Conservation (phyloP, 345 rosid genomes). For the Gossypium longicalyx region DNA sequence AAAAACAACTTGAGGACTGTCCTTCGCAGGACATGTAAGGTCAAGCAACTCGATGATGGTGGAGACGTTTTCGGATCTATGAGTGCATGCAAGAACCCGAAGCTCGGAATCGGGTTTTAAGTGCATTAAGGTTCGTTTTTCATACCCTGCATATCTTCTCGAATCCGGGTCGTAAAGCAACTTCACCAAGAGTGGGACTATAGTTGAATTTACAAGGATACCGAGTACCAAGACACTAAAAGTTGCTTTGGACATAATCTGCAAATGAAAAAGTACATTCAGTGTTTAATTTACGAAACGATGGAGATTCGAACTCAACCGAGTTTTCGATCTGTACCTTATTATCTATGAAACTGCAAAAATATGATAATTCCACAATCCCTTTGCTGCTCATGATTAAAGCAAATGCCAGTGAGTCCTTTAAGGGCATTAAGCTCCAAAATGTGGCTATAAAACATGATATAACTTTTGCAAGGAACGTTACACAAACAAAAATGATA, state of each 20-base stretch:
- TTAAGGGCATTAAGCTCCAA: slow-evolving; percentile 37
- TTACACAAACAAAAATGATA: not conserved
- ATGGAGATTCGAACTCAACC: not conserved
- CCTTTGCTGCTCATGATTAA: slow-evolving; percentile 48
- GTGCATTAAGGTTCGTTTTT: slow-evolving; percentile 25
- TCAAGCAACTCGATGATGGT: slow-evolving; percentile 18
- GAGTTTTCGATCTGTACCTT: slow-evolving; percentile 19
- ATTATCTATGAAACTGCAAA: slow-evolving; percentile 14
- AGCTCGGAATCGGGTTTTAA: slow-evolving; percentile 26
- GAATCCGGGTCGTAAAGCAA: slow-evolving; percentile 38
- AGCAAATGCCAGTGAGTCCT: slow-evolving; percentile 41
- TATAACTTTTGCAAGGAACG: slow-evolving; percentile 29
- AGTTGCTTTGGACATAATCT: not conserved
- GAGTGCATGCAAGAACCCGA: slow-evolving; percentile 36
- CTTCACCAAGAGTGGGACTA: slow-evolving; percentile 41
- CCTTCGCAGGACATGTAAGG: slow-evolving; percentile 11
- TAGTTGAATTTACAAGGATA: slow-evolving; percentile 15
- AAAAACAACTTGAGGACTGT: slow-evolving; percentile 12
- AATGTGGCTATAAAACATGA: slow-evolving; percentile 32
- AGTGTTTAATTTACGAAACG: too few species aligned
- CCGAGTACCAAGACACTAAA: not conserved
- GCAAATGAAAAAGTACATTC: not conserved
- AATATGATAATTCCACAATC: slow-evolving; percentile 34
- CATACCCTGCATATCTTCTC: slow-evolving; percentile 43
- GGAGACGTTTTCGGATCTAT: slow-evolving; percentile 32